Base-by-base conservation (phyloP, 163 green algal species). In the Scenedesmus sp. region DNA sequence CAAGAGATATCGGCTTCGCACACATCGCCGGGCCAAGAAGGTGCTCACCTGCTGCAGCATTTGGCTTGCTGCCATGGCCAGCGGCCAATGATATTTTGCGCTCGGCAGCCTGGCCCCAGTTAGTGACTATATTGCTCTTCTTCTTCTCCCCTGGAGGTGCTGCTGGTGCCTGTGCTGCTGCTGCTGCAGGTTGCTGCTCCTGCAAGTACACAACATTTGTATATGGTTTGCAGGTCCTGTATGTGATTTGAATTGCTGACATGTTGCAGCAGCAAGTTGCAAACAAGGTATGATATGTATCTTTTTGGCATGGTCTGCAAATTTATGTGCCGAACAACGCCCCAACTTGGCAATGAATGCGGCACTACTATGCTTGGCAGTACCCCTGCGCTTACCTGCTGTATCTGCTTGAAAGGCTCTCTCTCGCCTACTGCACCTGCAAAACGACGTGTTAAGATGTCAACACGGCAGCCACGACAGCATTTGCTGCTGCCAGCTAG, bases 81-180 rank as follows among this genome's bases (percentile, higher is more conserved):
- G 57, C 84, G 18, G 23, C 60, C 8, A 26, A 4, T 0, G 23
- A 66, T n/a, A 15, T 0, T 16, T 55, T 59, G 15, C 16, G 34
- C 18, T 16, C 60, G 7, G 88, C 10, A 26, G 26, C 70, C 23
- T 86, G 64, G 2, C 85, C 85, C 91, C 88, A 94, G 7, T 82
- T 87, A 10, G 90, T 93, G 4, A 94, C 93, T 52, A 94, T 94
- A 77, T 94, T 94, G 90, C 52, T 57, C 55, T 46, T 67, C 56
- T 74, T 70, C 57, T 91, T 82, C 76, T 82, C 91, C n/a, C 60
- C 86, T 70, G 66, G 34, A 6, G 52, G 54, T 83, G 55, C 70
- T 81, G n/a, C 74, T 62, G 73, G 56, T 79, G 2, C 18, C 57
- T n/a, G 46, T 66, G 4, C 46, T 60, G 89, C 26, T 9, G 56